Evolutionary conservation across 495 filamentous ascomycete genomes (phyloP).

Genomic region (Aspergillus diversus): DNA sequence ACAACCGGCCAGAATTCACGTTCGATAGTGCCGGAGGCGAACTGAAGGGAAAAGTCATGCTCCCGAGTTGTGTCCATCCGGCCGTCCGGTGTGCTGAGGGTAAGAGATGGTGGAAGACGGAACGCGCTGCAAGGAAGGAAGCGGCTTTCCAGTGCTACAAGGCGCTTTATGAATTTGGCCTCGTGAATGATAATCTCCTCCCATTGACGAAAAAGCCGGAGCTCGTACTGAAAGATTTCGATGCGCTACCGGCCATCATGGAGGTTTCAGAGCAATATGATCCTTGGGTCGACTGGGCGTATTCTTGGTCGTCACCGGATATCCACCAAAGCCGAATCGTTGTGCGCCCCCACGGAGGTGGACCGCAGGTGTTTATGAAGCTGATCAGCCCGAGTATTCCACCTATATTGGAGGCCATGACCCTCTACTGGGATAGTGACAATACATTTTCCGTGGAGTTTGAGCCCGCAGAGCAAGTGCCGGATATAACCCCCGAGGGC

Average conservation of each 20-base stretch:
- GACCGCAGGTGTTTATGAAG: constrained; percentile 41
- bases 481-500: constrained; percentile 12
- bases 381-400: constrained; percentile 49
- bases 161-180: constrained; percentile 66
- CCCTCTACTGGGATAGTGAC: constrained; percentile 53
- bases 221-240: constrained; percentile 18
- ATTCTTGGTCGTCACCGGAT: constrained; percentile 50
- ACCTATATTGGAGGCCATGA: constrained; percentile 45
- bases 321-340: constrained; percentile 38
- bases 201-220: constrained; percentile 50
- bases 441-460: constrained; percentile 45
- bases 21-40: constrained; percentile 33
- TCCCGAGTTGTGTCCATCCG: constrained; percentile 72
- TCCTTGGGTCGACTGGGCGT: constrained; percentile 67
- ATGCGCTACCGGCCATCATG: constrained; percentile 35
- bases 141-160: constrained; percentile 83
- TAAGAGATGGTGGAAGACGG: constrained; percentile 63
- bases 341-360: constrained; percentile 33
- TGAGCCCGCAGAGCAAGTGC: constrained; percentile 27
- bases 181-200: constrained; percentile 80
- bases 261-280: constrained; percentile 60
- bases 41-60: constrained; percentile 52
- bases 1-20: constrained; percentile 53
- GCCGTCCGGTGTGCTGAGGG: constrained; percentile 61
- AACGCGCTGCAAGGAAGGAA: constrained; percentile 78